Base-by-base conservation (phyloP, 139 green algal genomes). In the Chlorella sorokiniana region DNA sequence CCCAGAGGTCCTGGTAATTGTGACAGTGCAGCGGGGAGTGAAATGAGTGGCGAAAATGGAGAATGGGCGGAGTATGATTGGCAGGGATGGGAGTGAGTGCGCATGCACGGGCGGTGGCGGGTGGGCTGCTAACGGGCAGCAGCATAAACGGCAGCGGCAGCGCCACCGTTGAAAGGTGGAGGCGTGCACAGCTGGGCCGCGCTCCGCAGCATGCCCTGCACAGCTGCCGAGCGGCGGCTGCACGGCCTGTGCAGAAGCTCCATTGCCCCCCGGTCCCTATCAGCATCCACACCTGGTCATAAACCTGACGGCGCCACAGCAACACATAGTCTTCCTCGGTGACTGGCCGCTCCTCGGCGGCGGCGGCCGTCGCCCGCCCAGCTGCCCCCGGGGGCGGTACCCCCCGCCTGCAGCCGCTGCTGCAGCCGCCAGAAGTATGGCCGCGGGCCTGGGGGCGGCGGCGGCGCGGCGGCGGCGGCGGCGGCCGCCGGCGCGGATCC, bases 351-450 rank as follows among this genome's bases (percentile, higher is more conserved):
- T 51, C n/a, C 45, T 31, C 23, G 10, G 9, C 9, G 10, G 31
- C 64, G 64, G 9, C 64, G 29, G 41, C 41, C 42, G 33, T 16
- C 48, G 48, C 63, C 25, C 18, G 65, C 48, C 6, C 48, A 52
- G 51, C 74, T 62, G 29, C 61, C 54, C 9, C 45, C 35, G 56
- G 3, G 56, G 56, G 3, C 56, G 74, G 40, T 78, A 69, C 0
- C 38, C 52, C 69, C 70, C 6, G 75, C 81, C 59, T 81, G 68
- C 69, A 88, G 54, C 52, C 79, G 70, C 62, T 81, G 85, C 82
- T 90, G 86, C 69, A 90, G 59, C 3, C 86, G 67, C 51, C 48
- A 88, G 69, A 84, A 90, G 42, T 90, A 90, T 10, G 86, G 86
- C 11, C 86, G 65, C 0, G 86, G 86, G 52, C 76, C 64, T n/a